Percentiles rank a stretch among this genome's conserved stretches.
phyloP scores from a whole-genome alignment of 768 basidiomycete genomes.

The Lactarius akahatsu region DNA sequence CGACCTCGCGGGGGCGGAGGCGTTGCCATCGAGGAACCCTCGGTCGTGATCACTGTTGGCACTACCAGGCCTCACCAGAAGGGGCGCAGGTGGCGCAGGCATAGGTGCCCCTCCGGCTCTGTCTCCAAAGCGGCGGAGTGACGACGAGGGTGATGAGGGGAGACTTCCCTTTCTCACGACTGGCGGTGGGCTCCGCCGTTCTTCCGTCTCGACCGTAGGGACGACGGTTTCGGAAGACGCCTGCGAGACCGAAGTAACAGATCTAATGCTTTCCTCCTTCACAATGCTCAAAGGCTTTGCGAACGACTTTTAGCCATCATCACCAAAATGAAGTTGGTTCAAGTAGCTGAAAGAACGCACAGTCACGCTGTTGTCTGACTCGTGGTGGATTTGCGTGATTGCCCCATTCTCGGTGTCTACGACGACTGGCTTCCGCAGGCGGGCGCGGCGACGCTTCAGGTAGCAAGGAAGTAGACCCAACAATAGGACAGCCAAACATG shows the following conservation, averaged over 20 bases:
- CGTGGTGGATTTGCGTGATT: neutral
- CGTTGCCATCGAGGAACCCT: neutral
- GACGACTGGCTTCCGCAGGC: neutral
- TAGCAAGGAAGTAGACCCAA: slow-evolving; percentile 8
- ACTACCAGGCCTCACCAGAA: neutral
- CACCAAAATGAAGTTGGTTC: neutral
- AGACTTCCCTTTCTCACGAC: neutral
- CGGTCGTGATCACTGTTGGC: neutral
- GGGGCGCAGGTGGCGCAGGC: neutral
- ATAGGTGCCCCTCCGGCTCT: neutral
- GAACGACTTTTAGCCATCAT: neutral
- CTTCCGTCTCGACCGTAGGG: neutral
- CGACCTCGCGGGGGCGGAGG: neutral
- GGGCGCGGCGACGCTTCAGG: neutral
- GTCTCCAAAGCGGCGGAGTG: neutral
- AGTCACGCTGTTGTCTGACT: neutral
- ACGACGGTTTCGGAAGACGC: neutral
- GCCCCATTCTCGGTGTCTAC: neutral
- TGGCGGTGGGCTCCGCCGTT: neutral
- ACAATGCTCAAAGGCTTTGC: neutral
- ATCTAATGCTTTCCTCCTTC: neutral
- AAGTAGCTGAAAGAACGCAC: neutral
- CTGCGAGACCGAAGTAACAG: neutral
- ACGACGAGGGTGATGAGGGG: neutral
- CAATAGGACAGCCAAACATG: neutral